Conservation (phyloP, 768 basidiomycete species). For the Kwoniella botswanensis region DNA sequence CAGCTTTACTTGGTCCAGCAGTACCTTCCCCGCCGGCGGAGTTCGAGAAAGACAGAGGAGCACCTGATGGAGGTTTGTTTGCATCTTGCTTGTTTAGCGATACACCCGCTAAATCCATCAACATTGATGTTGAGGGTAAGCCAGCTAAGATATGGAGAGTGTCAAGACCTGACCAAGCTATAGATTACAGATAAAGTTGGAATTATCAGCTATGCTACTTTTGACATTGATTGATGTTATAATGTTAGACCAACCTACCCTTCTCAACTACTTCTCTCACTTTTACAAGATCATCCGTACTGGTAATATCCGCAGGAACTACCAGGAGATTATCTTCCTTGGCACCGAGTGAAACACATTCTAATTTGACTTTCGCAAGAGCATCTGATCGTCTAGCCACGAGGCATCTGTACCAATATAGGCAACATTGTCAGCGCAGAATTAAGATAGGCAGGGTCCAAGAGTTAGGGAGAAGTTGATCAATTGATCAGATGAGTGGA, state of each 20-base stretch:
- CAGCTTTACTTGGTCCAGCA: conserved; percentile 61
- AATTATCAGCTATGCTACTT: too few relatives aligned
- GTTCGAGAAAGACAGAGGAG: conserved; percentile 4
- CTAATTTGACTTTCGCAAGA: conserved; percentile 67
- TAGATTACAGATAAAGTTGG: conserved; percentile 1
- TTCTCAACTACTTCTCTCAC: conserved; percentile 65
- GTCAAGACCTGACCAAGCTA: conserved; percentile 83
- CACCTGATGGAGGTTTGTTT: conserved; percentile 1
- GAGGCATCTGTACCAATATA: conserved; percentile 63
- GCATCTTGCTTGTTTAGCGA: conserved; percentile 5
- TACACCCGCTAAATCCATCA: conserved; percentile 71
- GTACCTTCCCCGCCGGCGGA: background rate
- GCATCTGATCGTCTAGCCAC: conserved; percentile 69
- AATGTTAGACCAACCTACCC: conserved; percentile 61
- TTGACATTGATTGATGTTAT: too few relatives aligned
- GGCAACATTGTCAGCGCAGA: background rate
- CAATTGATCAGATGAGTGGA: background rate
- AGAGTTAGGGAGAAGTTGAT: background rate
- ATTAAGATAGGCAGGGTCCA: background rate
- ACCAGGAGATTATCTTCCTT: conserved; percentile 60
- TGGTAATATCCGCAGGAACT: conserved; percentile 69
- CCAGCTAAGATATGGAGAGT: conserved; percentile 82
- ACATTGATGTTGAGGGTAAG: conserved; percentile 76
- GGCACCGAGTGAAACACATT: conserved; percentile 54
- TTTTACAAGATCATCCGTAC: conserved; percentile 70